These are phyloP conservation scores for Pythium rhizo-oryzae DNA, from an alignment of 352 stramenopile species.

Conservation along the genomic window DNA sequence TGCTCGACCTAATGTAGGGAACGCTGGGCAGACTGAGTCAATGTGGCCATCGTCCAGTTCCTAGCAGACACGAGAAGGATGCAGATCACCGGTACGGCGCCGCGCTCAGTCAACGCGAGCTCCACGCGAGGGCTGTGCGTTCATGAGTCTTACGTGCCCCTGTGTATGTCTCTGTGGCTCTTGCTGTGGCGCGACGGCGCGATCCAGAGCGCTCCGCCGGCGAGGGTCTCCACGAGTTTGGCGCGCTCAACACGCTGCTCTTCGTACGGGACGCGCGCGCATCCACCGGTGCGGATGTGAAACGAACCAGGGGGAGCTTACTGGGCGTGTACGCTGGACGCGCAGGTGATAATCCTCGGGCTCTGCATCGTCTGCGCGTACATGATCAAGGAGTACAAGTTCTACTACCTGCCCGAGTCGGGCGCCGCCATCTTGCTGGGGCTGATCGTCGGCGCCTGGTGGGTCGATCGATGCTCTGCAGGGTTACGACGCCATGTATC, in stretches of 20 bases:
- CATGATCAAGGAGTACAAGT: slow-evolving; percentile 90
- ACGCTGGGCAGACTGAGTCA: too few species aligned
- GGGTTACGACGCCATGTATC: too few species aligned
- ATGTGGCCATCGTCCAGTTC: background rate
- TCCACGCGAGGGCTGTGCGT: background rate
- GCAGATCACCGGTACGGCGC: slow-evolving; percentile 7
- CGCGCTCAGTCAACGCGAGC: background rate
- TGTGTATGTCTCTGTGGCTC: background rate
- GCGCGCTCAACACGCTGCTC: slow-evolving; percentile 86
- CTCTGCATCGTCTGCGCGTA: slow-evolving; percentile 92
- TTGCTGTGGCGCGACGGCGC: background rate
- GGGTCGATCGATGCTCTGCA: background rate
- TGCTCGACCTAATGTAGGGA: slow-evolving; percentile 6
- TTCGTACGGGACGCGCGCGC: slow-evolving; percentile 43
- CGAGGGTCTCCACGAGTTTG: slow-evolving; percentile 83
- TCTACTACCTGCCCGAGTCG: slow-evolving; percentile 91
- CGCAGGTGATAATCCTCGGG: slow-evolving; percentile 83
- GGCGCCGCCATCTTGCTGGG: slow-evolving; percentile 92
- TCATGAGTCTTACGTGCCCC: background rate
- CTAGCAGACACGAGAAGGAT: background rate
- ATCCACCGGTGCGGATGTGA: too few species aligned
- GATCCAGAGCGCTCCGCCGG: slow-evolving; percentile 42
- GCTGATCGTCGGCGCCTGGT: slow-evolving; percentile 84
- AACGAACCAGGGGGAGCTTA: background rate
- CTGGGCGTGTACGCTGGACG: background rate